Evolutionary conservation across 108 stramenopile genomes (phyloP), one percentile per base, ranked within the genome.

Genomic region (Skeletonema menzelii): DNA sequence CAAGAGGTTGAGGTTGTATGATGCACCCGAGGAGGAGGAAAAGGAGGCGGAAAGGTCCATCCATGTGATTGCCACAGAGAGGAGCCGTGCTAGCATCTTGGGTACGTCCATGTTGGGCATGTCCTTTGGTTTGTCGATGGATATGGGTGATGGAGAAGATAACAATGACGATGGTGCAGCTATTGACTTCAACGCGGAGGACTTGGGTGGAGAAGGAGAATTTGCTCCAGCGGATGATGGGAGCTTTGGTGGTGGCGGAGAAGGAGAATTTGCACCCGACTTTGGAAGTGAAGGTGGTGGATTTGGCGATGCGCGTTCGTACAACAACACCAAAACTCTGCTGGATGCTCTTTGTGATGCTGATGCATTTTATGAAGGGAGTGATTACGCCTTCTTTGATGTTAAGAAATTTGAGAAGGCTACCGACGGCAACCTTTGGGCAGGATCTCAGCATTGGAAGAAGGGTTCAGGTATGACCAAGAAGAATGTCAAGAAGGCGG

Each of bases 381-480:
- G 63, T 15, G 76, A 87, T 37, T 93, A 87, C 63, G 84, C 88
- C 31, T 93, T 72, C 59, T 90, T 93, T 68, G 86, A 85, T 63
- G 59, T 67, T 14, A 72, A 85, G 57, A 85, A 88, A 31, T 65
- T 93, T 38, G 85, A 82, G 44, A 86, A 78, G 80, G 67, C 82
- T n/a, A 83, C 84, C 4, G 56, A 79, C 17, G 83, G 87, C 12
- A 96, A 96, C 68, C 61, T 73, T 12, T 96, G 95, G 95, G 95
- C 93, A 34, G 95, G 95, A 64, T 85, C 91, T n/a, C 72, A 83
- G 26, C 93, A 96, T 80, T 96, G 95, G 95, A 96, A 94, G 77
- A 88, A 85, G 62, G 69, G 64, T 37, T 69, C 74, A 14, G 65
- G 32, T 1, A 63, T 55, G 15, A 44, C 71, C 15, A 66, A 55